These are phyloP conservation scores for Tubosaeta sp. DNA, from an alignment of 768 basidiomycete genomes.

Conservation along the genomic window DNA sequence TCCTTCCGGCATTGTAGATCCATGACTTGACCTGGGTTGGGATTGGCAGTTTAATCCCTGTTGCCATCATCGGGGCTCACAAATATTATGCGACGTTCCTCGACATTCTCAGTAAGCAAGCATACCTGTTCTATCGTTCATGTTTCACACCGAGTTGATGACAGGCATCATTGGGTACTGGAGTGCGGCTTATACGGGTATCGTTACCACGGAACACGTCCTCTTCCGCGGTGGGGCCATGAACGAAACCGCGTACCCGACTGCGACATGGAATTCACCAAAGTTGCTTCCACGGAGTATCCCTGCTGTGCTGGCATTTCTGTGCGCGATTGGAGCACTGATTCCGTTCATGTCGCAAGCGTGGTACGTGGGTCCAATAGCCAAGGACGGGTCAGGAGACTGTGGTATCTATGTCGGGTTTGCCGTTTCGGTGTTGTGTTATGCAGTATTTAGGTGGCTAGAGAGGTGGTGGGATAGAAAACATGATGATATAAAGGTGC, in stretches of 20 bases:
- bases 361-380: slow-evolving; percentile 51
- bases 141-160: slow-evolving; percentile 1
- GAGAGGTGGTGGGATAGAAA: slow-evolving; percentile 21
- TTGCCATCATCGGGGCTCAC: slow-evolving; percentile 44
- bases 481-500: background rate
- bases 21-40: background rate
- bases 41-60: slow-evolving; percentile 37
- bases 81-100: slow-evolving; percentile 43
- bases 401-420: slow-evolving; percentile 44
- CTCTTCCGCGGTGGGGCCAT: slow-evolving; percentile 38
- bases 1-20: background rate
- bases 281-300: slow-evolving; percentile 37
- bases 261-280: slow-evolving; percentile 34
- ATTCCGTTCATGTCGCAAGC: slow-evolving; percentile 50
- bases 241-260: slow-evolving; percentile 32
- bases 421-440: slow-evolving; percentile 29
- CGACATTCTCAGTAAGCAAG: slow-evolving; percentile 35
- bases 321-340: slow-evolving; percentile 37
- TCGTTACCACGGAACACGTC: slow-evolving; percentile 42
- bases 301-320: slow-evolving; percentile 39
- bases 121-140: background rate
- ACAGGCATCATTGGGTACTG: slow-evolving; percentile 45
- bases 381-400: slow-evolving; percentile 41
- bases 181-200: slow-evolving; percentile 34
- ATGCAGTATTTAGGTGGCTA: slow-evolving; percentile 25